Evolutionary conservation across 2,329 filamentous ascomycete species (phyloP).

Genomic region (Aspergillus hortae): DNA sequence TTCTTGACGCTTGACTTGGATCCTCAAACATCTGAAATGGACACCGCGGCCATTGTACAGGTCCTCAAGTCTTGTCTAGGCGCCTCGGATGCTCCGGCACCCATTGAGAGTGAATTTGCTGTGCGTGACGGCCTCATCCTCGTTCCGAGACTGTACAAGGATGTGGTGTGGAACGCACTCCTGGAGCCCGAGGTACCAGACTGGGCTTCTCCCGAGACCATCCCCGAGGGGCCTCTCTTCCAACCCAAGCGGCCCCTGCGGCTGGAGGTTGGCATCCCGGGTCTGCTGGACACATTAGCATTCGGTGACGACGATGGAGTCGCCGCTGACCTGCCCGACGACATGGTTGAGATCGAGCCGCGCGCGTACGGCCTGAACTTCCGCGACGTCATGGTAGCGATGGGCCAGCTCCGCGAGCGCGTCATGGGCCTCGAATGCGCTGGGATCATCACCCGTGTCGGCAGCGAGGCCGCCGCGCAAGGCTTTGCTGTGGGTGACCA

Average conservation of each 20-base stretch:
- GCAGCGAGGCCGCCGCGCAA: not conserved
- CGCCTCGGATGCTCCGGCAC: too few relatives aligned
- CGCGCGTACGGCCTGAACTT: constrained; percentile 6
- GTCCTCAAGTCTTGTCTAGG: too few relatives aligned
- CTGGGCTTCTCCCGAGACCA: too few relatives aligned
- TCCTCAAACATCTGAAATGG: too few relatives aligned
- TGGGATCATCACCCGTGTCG: constrained; percentile 2
- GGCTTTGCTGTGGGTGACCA: not conserved
- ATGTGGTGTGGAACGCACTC: too few relatives aligned
- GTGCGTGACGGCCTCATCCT: too few relatives aligned
- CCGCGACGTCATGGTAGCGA: constrained; percentile 2
- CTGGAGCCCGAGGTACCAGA: too few relatives aligned
- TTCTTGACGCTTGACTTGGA: too few relatives aligned
- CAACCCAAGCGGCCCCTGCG: not conserved
- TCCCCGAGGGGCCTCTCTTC: too few relatives aligned
- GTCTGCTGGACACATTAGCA: not conserved
- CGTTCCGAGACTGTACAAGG: too few relatives aligned
- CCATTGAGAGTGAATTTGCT: too few relatives aligned
- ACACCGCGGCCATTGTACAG: too few relatives aligned
- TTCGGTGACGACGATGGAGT: not conserved
- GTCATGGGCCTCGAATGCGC: not conserved
- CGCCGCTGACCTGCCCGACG: not conserved
- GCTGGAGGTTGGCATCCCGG: not conserved
- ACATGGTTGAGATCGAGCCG: constrained; percentile 1
- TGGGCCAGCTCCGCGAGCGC: not conserved